A percentile compares a stretch with the other conserved stretches of the same genome.
Conservation (phyloP, 176 grass and related monocot genomes). For the Raddia guianensis region DNA sequence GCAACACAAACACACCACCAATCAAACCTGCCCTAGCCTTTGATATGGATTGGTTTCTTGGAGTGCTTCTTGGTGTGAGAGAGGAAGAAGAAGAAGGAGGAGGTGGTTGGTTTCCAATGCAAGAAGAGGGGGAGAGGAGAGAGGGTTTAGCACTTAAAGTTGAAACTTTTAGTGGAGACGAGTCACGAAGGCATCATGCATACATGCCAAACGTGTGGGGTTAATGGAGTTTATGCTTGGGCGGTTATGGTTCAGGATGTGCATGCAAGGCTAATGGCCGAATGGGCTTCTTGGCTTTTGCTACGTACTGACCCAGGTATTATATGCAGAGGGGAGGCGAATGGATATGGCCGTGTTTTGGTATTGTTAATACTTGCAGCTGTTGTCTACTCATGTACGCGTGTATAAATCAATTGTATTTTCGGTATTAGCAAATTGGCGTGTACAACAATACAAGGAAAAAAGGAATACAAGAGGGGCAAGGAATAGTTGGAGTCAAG, state of each 20-base stretch:
- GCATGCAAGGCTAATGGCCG: neutral
- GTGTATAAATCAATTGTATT: neutral
- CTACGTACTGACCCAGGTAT: too few relatives aligned
- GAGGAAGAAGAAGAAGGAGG: neutral
- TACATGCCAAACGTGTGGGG: conserved; percentile 44
- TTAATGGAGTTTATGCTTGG: conserved; percentile 24
- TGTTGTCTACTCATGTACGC: neutral
- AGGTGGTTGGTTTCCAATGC: conserved; percentile 8
- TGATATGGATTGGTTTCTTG: neutral
- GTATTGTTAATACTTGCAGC: neutral
- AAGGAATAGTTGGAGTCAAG: conserved; percentile 19
- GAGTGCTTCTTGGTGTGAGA: conserved; percentile 4
- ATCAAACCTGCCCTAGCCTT: neutral
- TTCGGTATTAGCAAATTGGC: neutral
- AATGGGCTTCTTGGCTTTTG: neutral
- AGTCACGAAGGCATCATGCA: conserved; percentile 28
- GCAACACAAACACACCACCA: neutral
- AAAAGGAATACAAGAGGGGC: neutral
- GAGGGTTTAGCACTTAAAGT: conserved; percentile 5
- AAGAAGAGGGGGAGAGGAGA: neutral
- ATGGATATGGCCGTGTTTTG: neutral
- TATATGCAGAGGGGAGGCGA: neutral
- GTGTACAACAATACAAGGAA: neutral
- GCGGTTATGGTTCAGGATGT: conserved; percentile 39
- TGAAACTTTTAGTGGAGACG: neutral